Conservation (phyloP, 148 eudicot genomes). For the Amaranthus palmeri region DNA sequence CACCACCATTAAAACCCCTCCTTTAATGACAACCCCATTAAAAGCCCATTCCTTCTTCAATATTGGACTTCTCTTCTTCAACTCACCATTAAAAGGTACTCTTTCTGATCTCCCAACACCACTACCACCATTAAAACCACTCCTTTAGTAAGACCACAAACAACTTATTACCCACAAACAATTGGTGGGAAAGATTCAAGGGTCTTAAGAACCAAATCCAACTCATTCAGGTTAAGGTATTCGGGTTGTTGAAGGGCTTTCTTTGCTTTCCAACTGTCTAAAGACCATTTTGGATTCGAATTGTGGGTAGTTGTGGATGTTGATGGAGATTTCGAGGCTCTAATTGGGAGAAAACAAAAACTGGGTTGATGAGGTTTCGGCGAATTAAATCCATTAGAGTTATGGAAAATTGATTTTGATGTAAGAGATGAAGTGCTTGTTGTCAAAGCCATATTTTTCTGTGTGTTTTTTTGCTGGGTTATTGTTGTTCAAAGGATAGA, state of each 20-base stretch:
- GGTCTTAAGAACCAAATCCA: constrained; percentile 46
- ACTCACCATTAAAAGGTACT: too few relatives aligned
- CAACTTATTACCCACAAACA: too few relatives aligned
- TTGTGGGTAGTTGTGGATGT: constrained; percentile 10
- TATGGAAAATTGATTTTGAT: neutral
- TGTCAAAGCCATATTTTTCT: constrained; percentile 14
- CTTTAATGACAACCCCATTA: too few relatives aligned
- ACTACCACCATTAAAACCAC: too few relatives aligned
- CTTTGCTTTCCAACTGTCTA: constrained; percentile 52
- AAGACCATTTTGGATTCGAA: constrained; percentile 32
- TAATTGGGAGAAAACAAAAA: constrained; percentile 19
- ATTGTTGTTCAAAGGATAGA: too few relatives aligned
- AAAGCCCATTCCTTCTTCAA: too few relatives aligned
- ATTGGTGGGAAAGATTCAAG: constrained; percentile 61
- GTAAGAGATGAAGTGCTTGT: neutral
- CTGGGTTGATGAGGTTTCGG: constrained; percentile 26
- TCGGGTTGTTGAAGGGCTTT: constrained; percentile 55
- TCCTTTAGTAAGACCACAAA: too few relatives aligned
- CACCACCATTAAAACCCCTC: too few relatives aligned
- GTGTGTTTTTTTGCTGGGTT: too few relatives aligned
- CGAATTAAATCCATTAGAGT: neutral
- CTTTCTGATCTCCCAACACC: too few relatives aligned
- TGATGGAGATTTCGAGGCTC: constrained; percentile 15
- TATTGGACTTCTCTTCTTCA: too few relatives aligned
- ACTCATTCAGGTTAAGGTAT: constrained; percentile 40